These are phyloP conservation scores for Trypanosomatidae sp. DNA, from an alignment of 208 protist genomes.

Conservation along the genomic window DNA sequence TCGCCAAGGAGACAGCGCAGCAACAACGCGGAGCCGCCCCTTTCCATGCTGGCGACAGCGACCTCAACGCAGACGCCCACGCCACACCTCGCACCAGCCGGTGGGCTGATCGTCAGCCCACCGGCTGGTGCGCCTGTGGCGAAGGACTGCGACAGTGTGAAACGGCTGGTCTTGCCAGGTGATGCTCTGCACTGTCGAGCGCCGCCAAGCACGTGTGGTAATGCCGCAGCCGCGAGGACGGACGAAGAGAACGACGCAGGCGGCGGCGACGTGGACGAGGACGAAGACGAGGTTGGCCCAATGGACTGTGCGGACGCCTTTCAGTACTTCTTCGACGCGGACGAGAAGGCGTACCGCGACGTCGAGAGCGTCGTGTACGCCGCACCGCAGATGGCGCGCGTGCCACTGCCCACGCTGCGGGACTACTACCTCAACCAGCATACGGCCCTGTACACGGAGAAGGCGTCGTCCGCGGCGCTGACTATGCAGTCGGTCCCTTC, in stretches of 20 bases:
- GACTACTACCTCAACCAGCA: constrained; percentile 17
- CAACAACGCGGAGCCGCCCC: background rate
- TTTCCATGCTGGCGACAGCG: background rate
- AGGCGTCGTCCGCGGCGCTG: background rate
- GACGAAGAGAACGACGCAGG: background rate
- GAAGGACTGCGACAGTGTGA: background rate
- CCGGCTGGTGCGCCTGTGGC: background rate
- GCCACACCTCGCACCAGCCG: background rate
- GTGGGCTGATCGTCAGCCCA: background rate
- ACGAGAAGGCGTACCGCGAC: constrained; percentile 18
- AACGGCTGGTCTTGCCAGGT: background rate
- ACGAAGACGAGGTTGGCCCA: constrained; percentile 28
- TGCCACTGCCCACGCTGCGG: background rate
- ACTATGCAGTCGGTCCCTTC: background rate
- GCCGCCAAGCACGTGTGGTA: background rate
- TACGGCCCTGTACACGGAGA: background rate
- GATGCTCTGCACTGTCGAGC: background rate
- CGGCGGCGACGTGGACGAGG: background rate
- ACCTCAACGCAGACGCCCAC: background rate
- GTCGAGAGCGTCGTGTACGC: constrained; percentile 38
- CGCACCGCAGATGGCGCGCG: constrained; percentile 16
- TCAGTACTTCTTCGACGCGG: constrained; percentile 34
- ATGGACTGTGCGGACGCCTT: constrained; percentile 62
- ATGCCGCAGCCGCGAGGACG: background rate
- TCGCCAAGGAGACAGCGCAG: background rate